phyloP scores from a whole-genome alignment of 2,329 filamentous ascomycete genomes.

The Diaporthe sp. region DNA sequence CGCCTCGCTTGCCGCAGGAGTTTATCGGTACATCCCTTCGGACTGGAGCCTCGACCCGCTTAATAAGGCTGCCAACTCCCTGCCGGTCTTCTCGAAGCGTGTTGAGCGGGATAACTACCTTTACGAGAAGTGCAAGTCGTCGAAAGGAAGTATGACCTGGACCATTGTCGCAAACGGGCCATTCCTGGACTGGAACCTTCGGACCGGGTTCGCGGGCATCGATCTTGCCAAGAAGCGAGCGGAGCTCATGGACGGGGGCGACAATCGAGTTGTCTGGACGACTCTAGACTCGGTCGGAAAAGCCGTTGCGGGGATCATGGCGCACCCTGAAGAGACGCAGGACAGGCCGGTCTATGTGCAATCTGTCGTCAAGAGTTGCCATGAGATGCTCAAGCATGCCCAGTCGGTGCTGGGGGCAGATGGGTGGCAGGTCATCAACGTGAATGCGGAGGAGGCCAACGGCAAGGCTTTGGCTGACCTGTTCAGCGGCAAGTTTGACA shows the following conservation, averaged over 20 bases:
- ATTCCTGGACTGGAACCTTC: slow-evolving; percentile 50
- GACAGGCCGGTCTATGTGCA: slow-evolving; percentile 48
- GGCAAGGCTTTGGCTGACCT: slow-evolving; percentile 42
- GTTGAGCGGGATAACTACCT: slow-evolving; percentile 15
- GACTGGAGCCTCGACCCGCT: slow-evolving; percentile 36
- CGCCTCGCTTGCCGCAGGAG: slow-evolving; percentile 21
- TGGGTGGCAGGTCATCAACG: slow-evolving; percentile 42
- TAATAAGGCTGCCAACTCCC: slow-evolving; percentile 43
- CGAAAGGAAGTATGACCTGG: slow-evolving; percentile 45
- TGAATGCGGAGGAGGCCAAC: slow-evolving; percentile 43
- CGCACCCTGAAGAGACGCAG: slow-evolving; percentile 48
- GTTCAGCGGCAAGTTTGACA: slow-evolving; percentile 43
- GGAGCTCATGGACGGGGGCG: slow-evolving; percentile 47
- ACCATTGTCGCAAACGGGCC: slow-evolving; percentile 49
- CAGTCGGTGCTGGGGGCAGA: slow-evolving; percentile 42
- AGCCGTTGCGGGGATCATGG: slow-evolving; percentile 47
- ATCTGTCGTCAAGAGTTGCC: slow-evolving; percentile 43
- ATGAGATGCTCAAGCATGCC: slow-evolving; percentile 45
- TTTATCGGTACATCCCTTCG: slow-evolving; percentile 31
- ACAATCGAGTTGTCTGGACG: slow-evolving; percentile 45
- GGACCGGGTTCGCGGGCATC: slow-evolving; percentile 44
- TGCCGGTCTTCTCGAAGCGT: slow-evolving; percentile 37
- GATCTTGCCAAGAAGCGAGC: slow-evolving; percentile 45
- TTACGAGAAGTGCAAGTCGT: slow-evolving; percentile 9
- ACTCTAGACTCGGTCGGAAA: slow-evolving; percentile 47